These are phyloP conservation scores for Beauveria medogensis DNA, from an alignment of 2,329 filamentous ascomycete genomes.

Conservation along the genomic window DNA sequence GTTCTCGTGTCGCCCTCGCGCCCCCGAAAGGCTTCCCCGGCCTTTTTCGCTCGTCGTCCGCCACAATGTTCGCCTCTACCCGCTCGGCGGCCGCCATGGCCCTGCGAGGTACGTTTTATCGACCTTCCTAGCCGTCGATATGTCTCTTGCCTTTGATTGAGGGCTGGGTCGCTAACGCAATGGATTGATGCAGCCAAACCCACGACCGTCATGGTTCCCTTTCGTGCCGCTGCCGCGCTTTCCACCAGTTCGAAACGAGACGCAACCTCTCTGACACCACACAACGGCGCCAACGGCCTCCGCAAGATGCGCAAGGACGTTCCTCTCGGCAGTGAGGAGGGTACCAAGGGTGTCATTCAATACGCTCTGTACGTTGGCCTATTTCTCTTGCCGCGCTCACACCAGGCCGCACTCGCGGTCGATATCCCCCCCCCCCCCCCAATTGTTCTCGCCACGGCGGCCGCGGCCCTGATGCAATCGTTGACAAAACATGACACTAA, in stretches of 20 bases:
- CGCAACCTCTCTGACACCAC: conserved; percentile 48
- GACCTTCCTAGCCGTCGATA: not conserved
- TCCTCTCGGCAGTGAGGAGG: conserved; percentile 67
- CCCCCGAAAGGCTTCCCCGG: not conserved
- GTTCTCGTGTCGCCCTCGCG: not conserved
- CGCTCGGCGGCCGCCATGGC: conserved; percentile 45
- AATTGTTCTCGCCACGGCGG: not conserved
- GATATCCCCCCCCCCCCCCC: not conserved
- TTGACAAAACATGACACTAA: not conserved
- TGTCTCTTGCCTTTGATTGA: not conserved
- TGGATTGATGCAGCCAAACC: conserved; percentile 51
- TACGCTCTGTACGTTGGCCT: conserved; percentile 66
- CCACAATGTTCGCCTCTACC: conserved; percentile 39
- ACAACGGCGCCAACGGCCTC: conserved; percentile 45
- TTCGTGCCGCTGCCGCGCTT: conserved; percentile 54
- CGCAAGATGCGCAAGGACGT: conserved; percentile 60
- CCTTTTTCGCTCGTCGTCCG: conserved; percentile 9
- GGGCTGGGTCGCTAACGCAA: not conserved
- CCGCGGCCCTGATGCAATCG: not conserved
- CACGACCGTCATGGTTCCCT: conserved; percentile 51
- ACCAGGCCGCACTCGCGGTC: not conserved
- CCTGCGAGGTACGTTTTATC: conserved; percentile 37
- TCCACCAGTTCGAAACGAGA: conserved; percentile 60
- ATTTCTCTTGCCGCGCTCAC: not conserved
- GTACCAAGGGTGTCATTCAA: conserved; percentile 72